These are phyloP conservation scores for Thymus mandschuricus DNA, from an alignment of 257 asterid species.

Conservation along the genomic window DNA sequence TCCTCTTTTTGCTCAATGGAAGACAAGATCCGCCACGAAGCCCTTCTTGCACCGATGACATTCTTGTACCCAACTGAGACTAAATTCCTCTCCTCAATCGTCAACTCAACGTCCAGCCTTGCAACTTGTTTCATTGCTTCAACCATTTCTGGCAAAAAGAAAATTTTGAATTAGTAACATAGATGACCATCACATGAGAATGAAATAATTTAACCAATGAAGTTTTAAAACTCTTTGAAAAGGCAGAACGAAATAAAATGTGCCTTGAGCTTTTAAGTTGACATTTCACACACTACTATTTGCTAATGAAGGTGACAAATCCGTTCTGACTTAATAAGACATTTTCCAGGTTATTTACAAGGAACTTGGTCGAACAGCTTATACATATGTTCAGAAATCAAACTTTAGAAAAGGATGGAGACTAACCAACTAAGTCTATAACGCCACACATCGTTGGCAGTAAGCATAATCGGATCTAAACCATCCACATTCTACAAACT, in stretches of 20 bases:
- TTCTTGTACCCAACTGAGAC: constrained; percentile 82
- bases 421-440: not conserved
- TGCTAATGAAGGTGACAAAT: too few relatives aligned
- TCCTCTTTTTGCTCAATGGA: constrained; percentile 78
- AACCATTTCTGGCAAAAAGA: constrained; percentile 68
- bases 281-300: too few relatives aligned
- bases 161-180: not conserved
- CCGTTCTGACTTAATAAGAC: too few relatives aligned
- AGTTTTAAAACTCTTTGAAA: not conserved
- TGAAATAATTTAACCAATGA: not conserved
- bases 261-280: not conserved
- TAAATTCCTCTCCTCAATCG: constrained; percentile 76
- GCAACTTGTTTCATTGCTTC: constrained; percentile 78
- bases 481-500: not conserved
- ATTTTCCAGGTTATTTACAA: not conserved
- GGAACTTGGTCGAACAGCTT: not conserved
- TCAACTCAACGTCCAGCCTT: constrained; percentile 68
- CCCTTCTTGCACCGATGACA: constrained; percentile 81
- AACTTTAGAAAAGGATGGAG: not conserved
- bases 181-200: constrained; percentile 5
- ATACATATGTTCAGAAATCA: not conserved
- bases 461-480: not conserved
- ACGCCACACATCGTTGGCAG: not conserved
- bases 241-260: not conserved
- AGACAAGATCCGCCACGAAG: constrained; percentile 78